These are phyloP conservation scores for Argentina anserina DNA, from an alignment of 306 rosid genomes.

Conservation along the genomic window DNA sequence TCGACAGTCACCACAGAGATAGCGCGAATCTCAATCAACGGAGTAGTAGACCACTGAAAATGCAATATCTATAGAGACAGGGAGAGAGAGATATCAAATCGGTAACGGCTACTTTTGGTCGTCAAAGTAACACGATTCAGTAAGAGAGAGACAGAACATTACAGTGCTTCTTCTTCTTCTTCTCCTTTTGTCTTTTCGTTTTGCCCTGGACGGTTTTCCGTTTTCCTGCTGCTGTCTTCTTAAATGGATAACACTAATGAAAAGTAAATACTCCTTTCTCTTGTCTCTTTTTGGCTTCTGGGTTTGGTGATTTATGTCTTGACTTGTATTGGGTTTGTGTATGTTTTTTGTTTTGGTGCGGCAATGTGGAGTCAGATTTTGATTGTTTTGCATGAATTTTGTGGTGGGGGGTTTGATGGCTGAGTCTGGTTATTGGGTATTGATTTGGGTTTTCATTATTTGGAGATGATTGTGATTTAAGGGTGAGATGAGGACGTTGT, in stretches of 20 bases:
- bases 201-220: conserved; percentile 12
- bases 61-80: background rate
- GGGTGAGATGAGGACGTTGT: conserved; percentile 22
- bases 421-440: conserved; percentile 15
- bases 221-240: background rate
- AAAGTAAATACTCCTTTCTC: conserved; percentile 45
- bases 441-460: background rate
- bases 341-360: background rate
- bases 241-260: conserved; percentile 48
- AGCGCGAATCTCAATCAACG: conserved; percentile 38
- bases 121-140: background rate
- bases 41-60: conserved; percentile 7
- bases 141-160: no score
- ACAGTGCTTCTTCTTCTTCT: no score
- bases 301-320: conserved; percentile 18
- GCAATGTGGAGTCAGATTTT: conserved; percentile 16
- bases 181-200: conserved; percentile 17
- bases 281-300: conserved; percentile 17
- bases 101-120: conserved; percentile 49
- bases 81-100: background rate
- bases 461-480: conserved; percentile 9
- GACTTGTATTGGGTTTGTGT: background rate
- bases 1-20: conserved; percentile 11
- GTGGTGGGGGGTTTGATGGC: conserved; percentile 2
- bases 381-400: background rate